Percentiles rank a stretch among this genome's conserved stretches.
These are phyloP conservation scores for Exophiala bonariae DNA, from an alignment of 2,329 filamentous ascomycete species.

Conservation along the genomic window DNA sequence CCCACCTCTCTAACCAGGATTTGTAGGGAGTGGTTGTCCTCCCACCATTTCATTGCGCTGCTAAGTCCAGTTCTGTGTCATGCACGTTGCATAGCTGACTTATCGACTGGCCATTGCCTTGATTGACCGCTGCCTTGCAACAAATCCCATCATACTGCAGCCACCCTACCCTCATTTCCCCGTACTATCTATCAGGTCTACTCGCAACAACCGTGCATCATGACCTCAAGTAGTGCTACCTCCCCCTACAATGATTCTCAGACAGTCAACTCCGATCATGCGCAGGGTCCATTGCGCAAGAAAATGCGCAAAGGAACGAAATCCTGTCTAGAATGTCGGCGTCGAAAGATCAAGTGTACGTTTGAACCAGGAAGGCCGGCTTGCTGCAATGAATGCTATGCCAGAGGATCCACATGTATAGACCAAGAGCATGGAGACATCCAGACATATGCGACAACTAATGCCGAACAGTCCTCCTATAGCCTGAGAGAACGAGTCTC, in stretches of 20 bases:
- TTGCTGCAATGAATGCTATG: conserved; percentile 42
- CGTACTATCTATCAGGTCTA: neutral
- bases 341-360: conserved; percentile 46
- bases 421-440: conserved; percentile 39
- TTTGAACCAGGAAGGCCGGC: conserved; percentile 34
- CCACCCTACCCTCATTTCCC: too few species aligned
- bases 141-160: too few species aligned
- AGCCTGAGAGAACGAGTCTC: conserved; percentile 40
- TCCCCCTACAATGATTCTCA: conserved; percentile 21
- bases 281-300: conserved; percentile 38
- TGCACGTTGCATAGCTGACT: too few species aligned
- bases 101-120: too few species aligned
- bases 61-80: too few species aligned
- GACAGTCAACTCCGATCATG: conserved; percentile 25
- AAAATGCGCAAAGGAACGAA: conserved; percentile 46
- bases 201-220: conserved; percentile 8
- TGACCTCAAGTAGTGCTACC: conserved; percentile 16
- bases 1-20: too few species aligned
- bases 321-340: conserved; percentile 44
- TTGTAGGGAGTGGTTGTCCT: too few species aligned
- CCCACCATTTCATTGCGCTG: too few species aligned
- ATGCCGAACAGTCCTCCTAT: conserved; percentile 30
- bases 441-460: conserved; percentile 26
- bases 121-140: too few species aligned
- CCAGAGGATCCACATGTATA: conserved; percentile 39